These are phyloP conservation scores for Penicillium psychrosexuale DNA, from an alignment of 2,329 filamentous ascomycete genomes.

Conservation along the genomic window DNA sequence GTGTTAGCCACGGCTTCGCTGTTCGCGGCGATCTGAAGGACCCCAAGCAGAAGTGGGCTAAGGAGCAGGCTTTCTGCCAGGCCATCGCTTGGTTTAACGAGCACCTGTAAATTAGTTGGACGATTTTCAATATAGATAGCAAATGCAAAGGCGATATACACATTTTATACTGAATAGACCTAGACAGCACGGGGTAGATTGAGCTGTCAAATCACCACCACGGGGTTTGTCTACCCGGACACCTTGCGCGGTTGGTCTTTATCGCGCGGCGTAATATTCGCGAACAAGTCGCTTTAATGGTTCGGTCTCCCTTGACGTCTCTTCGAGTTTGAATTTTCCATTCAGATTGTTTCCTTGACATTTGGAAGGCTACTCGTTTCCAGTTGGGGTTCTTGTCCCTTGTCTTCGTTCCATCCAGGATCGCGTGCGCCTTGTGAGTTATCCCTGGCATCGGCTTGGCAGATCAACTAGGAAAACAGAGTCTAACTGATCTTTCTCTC, in stretches of 20 bases:
- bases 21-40: constrained; percentile 63
- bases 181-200: not conserved
- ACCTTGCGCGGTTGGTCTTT: constrained; percentile 5
- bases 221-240: not conserved
- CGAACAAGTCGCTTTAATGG: constrained; percentile 4
- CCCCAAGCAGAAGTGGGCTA: constrained; percentile 62
- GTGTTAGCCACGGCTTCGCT: constrained; percentile 71
- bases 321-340: not conserved
- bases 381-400: not conserved
- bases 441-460: constrained; percentile 15
- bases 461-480: not conserved
- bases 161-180: not conserved
- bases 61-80: constrained; percentile 78
- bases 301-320: not conserved
- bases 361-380: not conserved
- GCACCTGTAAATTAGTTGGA: constrained; percentile 43
- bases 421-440: constrained; percentile 22
- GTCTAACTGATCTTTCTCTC: not conserved
- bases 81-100: constrained; percentile 74
- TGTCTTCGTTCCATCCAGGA: not conserved
- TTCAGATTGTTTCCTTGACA: not conserved
- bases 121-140: not conserved
- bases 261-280: not conserved
- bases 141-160: not conserved
- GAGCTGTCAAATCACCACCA: not conserved